Percentiles rank a stretch among this genome's conserved stretches.
Evolutionary conservation across 2,329 filamentous ascomycete species (phyloP).

Genomic region (Cladophialophora yegresii): DNA sequence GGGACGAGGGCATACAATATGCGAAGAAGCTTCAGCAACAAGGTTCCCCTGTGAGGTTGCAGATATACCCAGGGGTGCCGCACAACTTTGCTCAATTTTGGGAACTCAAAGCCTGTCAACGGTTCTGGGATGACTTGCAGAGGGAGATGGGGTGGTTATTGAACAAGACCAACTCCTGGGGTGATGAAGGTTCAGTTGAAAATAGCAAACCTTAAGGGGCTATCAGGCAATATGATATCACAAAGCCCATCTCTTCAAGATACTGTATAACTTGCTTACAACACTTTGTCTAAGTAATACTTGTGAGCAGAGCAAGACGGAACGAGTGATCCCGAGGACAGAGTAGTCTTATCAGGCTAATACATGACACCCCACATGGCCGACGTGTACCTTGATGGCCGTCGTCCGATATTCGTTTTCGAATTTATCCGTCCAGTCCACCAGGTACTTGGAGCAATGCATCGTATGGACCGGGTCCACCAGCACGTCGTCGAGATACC

Average conservation of each 20-base stretch:
- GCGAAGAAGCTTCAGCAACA: slow-evolving; percentile 50
- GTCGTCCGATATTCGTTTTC: slow-evolving; percentile 7
- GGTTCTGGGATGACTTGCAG: slow-evolving; percentile 3
- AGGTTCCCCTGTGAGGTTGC: slow-evolving; percentile 46
- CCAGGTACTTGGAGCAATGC: slow-evolving; percentile 10
- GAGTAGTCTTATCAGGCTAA: neutral
- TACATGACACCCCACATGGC: slow-evolving; percentile 9
- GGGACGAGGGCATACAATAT: slow-evolving; percentile 58
- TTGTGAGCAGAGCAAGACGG: no score
- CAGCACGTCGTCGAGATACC: slow-evolving; percentile 4
- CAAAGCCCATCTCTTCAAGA: no score
- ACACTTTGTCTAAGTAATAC: no score
- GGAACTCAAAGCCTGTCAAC: slow-evolving; percentile 6
- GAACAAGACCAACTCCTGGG: no score
- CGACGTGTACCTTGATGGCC: slow-evolving; percentile 3
- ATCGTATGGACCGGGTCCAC: slow-evolving; percentile 8
- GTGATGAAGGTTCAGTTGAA: no score
- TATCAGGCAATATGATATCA: no score
- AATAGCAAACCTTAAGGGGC: no score
- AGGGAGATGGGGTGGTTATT: no score
- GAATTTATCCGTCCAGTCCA: slow-evolving; percentile 7
- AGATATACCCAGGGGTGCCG: slow-evolving; percentile 48
- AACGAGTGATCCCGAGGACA: no score
- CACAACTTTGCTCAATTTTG: slow-evolving; percentile 38
- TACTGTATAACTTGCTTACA: no score